Base-by-base conservation (phyloP, 768 basidiomycete genomes). In the Leccinum longicurvipes region DNA sequence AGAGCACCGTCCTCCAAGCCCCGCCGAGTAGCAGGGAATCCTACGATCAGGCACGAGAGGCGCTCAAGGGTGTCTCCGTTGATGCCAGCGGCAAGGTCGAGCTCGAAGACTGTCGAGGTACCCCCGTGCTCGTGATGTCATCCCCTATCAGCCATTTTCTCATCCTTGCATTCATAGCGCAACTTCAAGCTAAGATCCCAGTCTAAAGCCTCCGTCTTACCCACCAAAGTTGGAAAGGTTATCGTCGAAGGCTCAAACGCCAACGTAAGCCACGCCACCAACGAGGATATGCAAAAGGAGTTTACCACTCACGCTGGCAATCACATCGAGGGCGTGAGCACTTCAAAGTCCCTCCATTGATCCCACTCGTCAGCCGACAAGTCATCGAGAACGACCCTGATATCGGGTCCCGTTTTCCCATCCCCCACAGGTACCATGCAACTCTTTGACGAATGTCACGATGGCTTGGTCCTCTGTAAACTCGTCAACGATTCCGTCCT, bases 401-500 rank as follows among this genome's bases (percentile, higher is more conserved):
- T n/a, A n/a, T n/a, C n/a, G n/a, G n/a, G n/a, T n/a, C n/a, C n/a
- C n/a, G n/a, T n/a, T n/a, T n/a, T n/a, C n/a, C n/a, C n/a, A 91
- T 96, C 98, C 59, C 94, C 94, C 0, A 95, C 93, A 7, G 82
- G 91, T 53, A 98, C 94, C 19, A 97, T 98, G 95, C 97, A 99
- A 65, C 81, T 99, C 60, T 98, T 98, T 66, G 97, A 99, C 68
- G 97, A 98, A 72, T 91, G 87, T 73, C 84, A 88, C 66, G 97
- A 99, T 66, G 97, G 96, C 60, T 78, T 99, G 67, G 85, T 99
- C 63, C 88, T 99, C 27, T 97, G 91, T 74, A 98, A 98, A 80
- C 87, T 98, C 61, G 93, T 98, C 81, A 96, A 99, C 74, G 97
- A 99, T 76, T 96, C 97, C 44, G 97, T 99, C 3, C 95, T 97